Evolutionary conservation across 169 alveolate species (phyloP), one percentile per base, ranked within the genome.

Genomic region (Plasmodium falciparum): DNA sequence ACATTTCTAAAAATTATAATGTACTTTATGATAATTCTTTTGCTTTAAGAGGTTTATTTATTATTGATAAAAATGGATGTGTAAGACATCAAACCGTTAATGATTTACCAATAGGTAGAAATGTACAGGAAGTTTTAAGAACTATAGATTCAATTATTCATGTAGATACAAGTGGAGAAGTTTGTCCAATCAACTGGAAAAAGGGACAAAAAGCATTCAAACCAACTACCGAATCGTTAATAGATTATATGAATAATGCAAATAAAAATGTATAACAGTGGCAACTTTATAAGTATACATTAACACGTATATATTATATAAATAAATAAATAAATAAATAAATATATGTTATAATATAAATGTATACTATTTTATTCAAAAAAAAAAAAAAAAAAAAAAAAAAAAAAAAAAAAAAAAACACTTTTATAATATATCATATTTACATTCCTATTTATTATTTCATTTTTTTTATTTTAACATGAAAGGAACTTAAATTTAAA

Each of bases 141-240:
- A 70, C 88, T 54, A 90, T 94, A 50, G 97, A 94, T 89, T 95
- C 96, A 26, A 92, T 94, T 33, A 89, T 90, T 66, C 92, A 88
- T 89, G 88, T 76, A 2, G 96, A 94, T 73, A 93, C 74, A 49
- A 74, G 93, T 62, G 97, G 97, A 20, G 88, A 94, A 39, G 97
- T 94, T 13, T 94, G 97, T 74, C 97, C 97, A 29, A 95, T 88
- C 12, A 93, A 94, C 85, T 94, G 97, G 97, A 88, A 93, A 86
- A 90, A 88, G 88, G 97, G 97, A 26, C 91, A 88, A 33, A 88
- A 78, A 65, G 52, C 91, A 0, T 83, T 83, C 24, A 69, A 69
- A 63, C 91, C 91, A 17, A 83, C 43, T 13, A 67, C 12, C 29
- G 91, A 83, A 26, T 45, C 80, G 7, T 62, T 83, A 26, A 17